These are phyloP conservation scores for Metarhizium sp. DNA, from an alignment of 2,329 filamentous ascomycete species.

Conservation along the genomic window DNA sequence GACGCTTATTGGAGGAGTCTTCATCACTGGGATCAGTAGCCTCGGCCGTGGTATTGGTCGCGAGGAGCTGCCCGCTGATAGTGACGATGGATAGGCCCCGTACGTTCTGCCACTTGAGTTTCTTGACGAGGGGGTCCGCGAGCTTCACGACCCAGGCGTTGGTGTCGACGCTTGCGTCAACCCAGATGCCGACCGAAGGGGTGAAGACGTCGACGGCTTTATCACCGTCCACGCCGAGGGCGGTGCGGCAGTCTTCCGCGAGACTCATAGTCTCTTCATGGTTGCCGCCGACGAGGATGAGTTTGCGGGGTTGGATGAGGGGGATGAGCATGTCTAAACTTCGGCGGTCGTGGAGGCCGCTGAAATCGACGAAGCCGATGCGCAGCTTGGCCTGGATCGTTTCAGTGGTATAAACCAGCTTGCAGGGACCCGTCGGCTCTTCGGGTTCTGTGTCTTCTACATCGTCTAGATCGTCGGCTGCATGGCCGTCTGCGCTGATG, in stretches of 20 bases:
- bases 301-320: slow-evolving; percentile 84
- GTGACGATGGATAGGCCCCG: slow-evolving; percentile 84
- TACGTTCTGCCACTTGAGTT: slow-evolving; percentile 90
- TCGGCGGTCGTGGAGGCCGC: slow-evolving; percentile 85
- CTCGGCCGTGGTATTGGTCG: slow-evolving; percentile 22
- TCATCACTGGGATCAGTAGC: slow-evolving; percentile 43
- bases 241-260: slow-evolving; percentile 68
- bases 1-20: slow-evolving; percentile 37
- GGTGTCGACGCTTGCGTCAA: slow-evolving; percentile 93
- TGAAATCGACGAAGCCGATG: slow-evolving; percentile 84
- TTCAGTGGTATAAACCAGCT: slow-evolving; percentile 57
- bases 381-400: slow-evolving; percentile 60
- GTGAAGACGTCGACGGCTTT: slow-evolving; percentile 67
- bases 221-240: slow-evolving; percentile 43
- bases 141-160: slow-evolving; percentile 96
- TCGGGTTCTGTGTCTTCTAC: slow-evolving; percentile 46
- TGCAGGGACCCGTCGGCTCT: slow-evolving; percentile 57
- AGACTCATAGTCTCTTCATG: slow-evolving; percentile 68
- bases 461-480: slow-evolving; percentile 47
- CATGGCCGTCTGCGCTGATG: slow-evolving; percentile 24
- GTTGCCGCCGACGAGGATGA: slow-evolving; percentile 82
- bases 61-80: slow-evolving; percentile 62
- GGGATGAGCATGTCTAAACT: slow-evolving; percentile 93
- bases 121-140: slow-evolving; percentile 73
- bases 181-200: slow-evolving; percentile 58